Evolutionary conservation across 345 rosid genomes (phyloP), one percentile per base, ranked within the genome.

Genomic region (Eucalyptus caleyi): DNA sequence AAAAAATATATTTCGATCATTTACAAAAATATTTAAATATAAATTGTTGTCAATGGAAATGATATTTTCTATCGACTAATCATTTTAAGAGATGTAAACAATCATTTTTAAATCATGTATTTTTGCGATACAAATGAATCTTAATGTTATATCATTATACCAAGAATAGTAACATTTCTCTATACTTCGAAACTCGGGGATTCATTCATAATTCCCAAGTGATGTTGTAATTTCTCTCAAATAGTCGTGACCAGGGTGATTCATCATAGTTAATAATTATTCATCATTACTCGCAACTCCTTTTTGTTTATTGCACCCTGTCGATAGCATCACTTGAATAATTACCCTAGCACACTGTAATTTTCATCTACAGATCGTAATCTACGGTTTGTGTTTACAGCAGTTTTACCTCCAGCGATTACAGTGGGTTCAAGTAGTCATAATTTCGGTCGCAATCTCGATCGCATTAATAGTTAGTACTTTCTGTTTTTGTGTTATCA

Each of bases 61-160:
- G 59, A 53, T 53, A 53, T 53, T 19, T 53, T 53, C 2, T 8
- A 4, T 53, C 5, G 0, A 53, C 9, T 19, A 19, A 53, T 21
- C 0, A 53, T 53, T 53, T 53, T 21, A 53, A 53, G 26, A 53
- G 11, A 53, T 53, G 2, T 4, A 53, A 53, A 53, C 0, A 53
- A 53, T 53, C 11, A 53, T 53, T 53, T 53, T 3, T 51, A 51
- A 51, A 18, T 18, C 9, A 18, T 53, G 0, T 2, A 21, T 53
- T 21, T 53, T 53, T 0, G 2, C 11, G 0, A 53, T 53, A 21
- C 26, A 21, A 21, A 19, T 53, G 11, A 21, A 53, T 4, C 2
- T 19, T 53, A 53, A 53, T 53, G 5, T 53, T 21, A 53, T 19
- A 53, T 53, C 59, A 53, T 53, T 21, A 2, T 1, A 21, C 1